Percentiles rank a stretch among this genome's conserved stretches.
Conservation (phyloP, 1,284 basidiomycete species). For the Ganoderma lucidum region DNA sequence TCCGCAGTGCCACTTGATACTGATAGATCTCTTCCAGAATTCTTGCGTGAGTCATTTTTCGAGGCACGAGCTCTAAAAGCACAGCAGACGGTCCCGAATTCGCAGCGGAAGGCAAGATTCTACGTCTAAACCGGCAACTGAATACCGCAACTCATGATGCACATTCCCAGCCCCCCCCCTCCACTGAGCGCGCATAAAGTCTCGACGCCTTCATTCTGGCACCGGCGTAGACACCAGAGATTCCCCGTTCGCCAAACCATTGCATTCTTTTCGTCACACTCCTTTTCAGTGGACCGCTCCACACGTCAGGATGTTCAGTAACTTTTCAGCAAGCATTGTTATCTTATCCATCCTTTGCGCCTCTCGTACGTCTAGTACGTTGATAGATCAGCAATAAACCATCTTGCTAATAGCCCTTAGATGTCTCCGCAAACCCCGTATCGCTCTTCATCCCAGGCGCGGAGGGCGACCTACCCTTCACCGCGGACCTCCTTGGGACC, state of each 20-base stretch:
- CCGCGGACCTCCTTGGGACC: neutral
- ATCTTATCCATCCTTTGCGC: neutral
- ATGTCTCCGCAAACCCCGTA: neutral
- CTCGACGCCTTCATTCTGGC: neutral
- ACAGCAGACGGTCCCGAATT: neutral
- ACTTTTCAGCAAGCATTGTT: neutral
- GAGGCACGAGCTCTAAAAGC: neutral
- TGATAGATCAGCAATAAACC: neutral
- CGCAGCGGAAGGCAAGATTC: neutral
- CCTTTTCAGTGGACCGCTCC: neutral
- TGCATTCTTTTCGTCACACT: neutral
- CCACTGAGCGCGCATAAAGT: neutral
- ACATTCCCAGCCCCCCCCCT: neutral
- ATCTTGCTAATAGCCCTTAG: neutral
- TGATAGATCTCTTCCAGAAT: conserved; percentile 2
- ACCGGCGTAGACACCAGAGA: neutral
- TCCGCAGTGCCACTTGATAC: neutral
- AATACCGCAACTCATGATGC: neutral
- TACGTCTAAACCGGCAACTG: neutral
- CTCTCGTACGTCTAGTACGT: neutral
- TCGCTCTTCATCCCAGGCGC: conserved; percentile 30
- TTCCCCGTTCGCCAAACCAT: neutral
- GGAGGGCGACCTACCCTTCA: conserved; percentile 4
- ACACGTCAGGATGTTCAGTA: neutral
- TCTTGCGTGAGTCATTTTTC: neutral